Percentiles rank a stretch among this genome's conserved stretches.
Conservation (phyloP, 805 yeast species). For the Lipomyces anomalus region DNA sequence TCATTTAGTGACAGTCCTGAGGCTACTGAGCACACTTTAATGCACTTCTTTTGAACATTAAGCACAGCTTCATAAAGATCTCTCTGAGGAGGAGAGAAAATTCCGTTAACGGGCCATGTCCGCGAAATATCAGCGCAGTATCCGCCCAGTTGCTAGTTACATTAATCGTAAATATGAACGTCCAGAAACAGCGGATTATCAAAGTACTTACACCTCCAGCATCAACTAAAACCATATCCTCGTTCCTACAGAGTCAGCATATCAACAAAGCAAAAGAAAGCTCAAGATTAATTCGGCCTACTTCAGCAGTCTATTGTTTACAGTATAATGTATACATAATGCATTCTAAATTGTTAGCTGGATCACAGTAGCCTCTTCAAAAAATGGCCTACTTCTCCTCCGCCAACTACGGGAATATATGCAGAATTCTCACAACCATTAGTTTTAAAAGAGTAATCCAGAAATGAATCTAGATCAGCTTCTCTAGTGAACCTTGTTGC, state of each 20-base stretch:
- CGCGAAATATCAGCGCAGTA: slow-evolving; percentile 94
- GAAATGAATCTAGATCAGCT: slow-evolving; percentile 66
- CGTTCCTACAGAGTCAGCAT: slow-evolving; percentile 38
- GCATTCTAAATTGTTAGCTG: slow-evolving; percentile 49
- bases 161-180: neutral
- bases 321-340: slow-evolving; percentile 84
- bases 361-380: neutral
- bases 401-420: slow-evolving; percentile 93
- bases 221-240: slow-evolving; percentile 85
- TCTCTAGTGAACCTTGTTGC: slow-evolving; percentile 64
- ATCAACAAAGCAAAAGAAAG: no score
- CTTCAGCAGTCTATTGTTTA: slow-evolving; percentile 73
- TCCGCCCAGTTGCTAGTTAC: slow-evolving; percentile 50
- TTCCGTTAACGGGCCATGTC: slow-evolving; percentile 86
- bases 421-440: slow-evolving; percentile 91
- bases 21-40: slow-evolving; percentile 56
- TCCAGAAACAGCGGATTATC: neutral
- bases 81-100: slow-evolving; percentile 68
- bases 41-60: slow-evolving; percentile 73
- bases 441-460: slow-evolving; percentile 74
- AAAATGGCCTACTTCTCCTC: slow-evolving; percentile 49
- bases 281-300: neutral
- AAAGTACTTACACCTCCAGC: slow-evolving; percentile 64
- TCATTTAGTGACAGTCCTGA: slow-evolving; percentile 58
- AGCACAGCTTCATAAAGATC: slow-evolving; percentile 87